Conservation (phyloP, 202 grass and related monocot species). For the Elaeis oleifera region DNA sequence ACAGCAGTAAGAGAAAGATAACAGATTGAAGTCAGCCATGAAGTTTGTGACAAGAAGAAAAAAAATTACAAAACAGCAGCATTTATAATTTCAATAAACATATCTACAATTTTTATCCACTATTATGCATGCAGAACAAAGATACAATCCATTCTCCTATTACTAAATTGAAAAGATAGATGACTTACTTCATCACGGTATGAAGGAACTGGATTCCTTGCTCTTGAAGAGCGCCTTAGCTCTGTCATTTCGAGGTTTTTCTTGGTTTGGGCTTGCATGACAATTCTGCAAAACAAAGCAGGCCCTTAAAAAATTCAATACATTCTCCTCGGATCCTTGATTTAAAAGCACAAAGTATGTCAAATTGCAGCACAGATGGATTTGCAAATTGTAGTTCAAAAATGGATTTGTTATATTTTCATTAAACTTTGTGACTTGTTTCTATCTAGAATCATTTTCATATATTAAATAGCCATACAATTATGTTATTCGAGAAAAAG, state of each 20-base stretch:
- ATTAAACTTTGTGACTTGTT: too few relatives aligned
- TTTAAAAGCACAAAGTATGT: neutral
- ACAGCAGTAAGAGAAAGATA: too few relatives aligned
- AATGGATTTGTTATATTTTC: too few relatives aligned
- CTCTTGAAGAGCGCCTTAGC: slow-evolving; percentile 87
- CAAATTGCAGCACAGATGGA: neutral
- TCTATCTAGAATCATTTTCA: too few relatives aligned
- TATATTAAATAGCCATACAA: too few relatives aligned
- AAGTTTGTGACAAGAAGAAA: too few relatives aligned
- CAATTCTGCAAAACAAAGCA: slow-evolving; percentile 32
- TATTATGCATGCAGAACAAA: neutral
- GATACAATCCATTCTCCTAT: neutral
- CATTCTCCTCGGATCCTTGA: neutral
- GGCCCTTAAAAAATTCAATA: neutral
- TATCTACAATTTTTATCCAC: too few relatives aligned
- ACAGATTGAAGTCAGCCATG: too few relatives aligned
- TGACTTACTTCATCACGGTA: slow-evolving; percentile 76
- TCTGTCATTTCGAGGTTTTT: slow-evolving; percentile 56
- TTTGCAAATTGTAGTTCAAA: too few relatives aligned
- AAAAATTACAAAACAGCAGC: too few relatives aligned
- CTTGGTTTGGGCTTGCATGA: slow-evolving; percentile 42
- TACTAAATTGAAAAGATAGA: neutral
- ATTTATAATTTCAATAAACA: too few relatives aligned
- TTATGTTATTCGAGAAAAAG: too few relatives aligned
- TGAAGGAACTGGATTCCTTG: slow-evolving; percentile 42